Base-by-base conservation (phyloP, 495 filamentous ascomycete genomes). In the Cenococcum geophilum region DNA sequence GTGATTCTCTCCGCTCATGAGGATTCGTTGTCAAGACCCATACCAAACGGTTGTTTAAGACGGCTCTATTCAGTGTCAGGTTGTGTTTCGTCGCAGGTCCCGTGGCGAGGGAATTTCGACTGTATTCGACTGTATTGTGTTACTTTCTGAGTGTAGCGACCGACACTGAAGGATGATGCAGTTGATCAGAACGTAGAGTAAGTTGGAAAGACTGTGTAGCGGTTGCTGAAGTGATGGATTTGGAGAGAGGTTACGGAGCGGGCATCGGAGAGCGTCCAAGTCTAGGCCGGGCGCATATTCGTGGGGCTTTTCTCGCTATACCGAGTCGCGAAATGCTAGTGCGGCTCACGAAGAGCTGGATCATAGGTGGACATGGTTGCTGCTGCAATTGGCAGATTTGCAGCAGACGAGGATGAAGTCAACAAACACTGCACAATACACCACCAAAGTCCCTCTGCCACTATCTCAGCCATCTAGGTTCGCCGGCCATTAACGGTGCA, bases 1-100 rank as follows among this genome's bases (percentile, higher is more conserved):
- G 47, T 11, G 21, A 52, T 50, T 58, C 51, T 56, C 55, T 56
- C 56, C 58, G 49, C 59, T 37, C 62, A 62, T 64, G 61, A 65
- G 61, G 66, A 52, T 58, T 59, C 61, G 20, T 18, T 20, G 40
- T 23, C n/a, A 1, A 37, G 25, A 36, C 20, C 23, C 49, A 52
- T 52, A 32, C 18, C 5, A 52, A 4, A 16, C 25, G 49, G 23
- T 16, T 5, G 18, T 16, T 45, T 1, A 16, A 18, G 40, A 6
- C 27, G 27, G 27, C 27, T 32, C 2, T 32, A 6, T 32, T 32
- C 3, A 32, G 27, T 32, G 27, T 32, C 27, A 32, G 27, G 27
- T 32, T 32, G 27, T 32, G 6, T 32, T 32, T 32, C 27, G 27
- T 32, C 6, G 6, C 27, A 32, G 49, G 21, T 52, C 21, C 25